Evolutionary conservation across 1,284 basidiomycete species (phyloP), one percentile per base, ranked within the genome.

Genomic region (Rugosomyces carneus): DNA sequence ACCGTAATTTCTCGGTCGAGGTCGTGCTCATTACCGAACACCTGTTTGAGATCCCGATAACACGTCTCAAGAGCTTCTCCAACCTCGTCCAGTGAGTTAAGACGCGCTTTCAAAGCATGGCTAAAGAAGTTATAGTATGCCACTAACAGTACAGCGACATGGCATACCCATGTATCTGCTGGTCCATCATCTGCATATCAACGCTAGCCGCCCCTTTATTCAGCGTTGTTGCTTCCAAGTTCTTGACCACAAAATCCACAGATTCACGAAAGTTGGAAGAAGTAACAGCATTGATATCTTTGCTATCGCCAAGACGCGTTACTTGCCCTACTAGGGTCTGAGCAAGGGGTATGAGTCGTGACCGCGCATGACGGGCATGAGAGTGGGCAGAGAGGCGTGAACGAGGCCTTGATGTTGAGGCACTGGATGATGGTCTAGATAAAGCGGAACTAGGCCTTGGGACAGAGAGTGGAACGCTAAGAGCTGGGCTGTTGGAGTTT

Each of bases 1-100:
- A 80, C 80, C 57, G 80, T 80, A 11, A 89, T 78, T 37, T 75
- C 76, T 26, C 77, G 67, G 54, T 88, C 85, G 15, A 88, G 63
- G 56, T 85, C 82, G 16, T 65, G 71, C 18, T 71, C 66, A 45
- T 69, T 62, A 29, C 69, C 68, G 1, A 75, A 62, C 20, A 73
- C 69, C 9, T 55, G 52, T 53, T 78, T 82, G 18, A 88, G 64
- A 45, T 63, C 66, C 26, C 57, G 52, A 51, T 77, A 78, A 1
- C 72, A 71, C 21, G 64, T 64, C 45, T 77, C 67, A 5, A 89
- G 59, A 0, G 83, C 83, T 23, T 75, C 68, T 7, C 78, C 80
- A 4, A 84, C 68, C 4, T 55, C 59, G 56, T 86, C 80, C 40
- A 75, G 68, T 10, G 76, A 75, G 48, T 81, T 76, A 45, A 89